Evolutionary conservation across 345 rosid species (phyloP).

Genomic region (Euphorbia peplus): DNA sequence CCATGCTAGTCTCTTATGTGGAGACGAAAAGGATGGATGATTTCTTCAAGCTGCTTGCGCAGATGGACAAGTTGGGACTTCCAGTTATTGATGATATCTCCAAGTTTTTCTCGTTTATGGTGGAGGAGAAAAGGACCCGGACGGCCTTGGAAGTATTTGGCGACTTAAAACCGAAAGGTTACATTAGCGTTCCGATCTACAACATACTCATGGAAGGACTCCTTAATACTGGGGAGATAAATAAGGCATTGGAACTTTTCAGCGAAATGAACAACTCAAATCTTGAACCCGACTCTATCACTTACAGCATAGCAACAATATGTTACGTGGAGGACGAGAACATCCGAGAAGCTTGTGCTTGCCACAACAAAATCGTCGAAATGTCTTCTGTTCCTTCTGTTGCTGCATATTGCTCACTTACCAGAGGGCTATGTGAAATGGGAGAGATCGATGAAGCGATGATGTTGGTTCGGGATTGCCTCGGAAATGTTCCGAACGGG

Average conservation of each 20-base stretch:
- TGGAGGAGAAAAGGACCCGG: slow-evolving; percentile 41
- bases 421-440: slow-evolving; percentile 62
- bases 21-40: slow-evolving; percentile 49
- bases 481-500: slow-evolving; percentile 60
- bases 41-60: slow-evolving; percentile 48
- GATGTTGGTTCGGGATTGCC: slow-evolving; percentile 83
- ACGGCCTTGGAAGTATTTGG: slow-evolving; percentile 62
- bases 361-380: slow-evolving; percentile 71
- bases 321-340: slow-evolving; percentile 56
- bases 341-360: slow-evolving; percentile 56
- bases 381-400: slow-evolving; percentile 64
- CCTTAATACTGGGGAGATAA: slow-evolving; percentile 43
- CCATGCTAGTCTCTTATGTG: slow-evolving; percentile 65
- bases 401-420: slow-evolving; percentile 63
- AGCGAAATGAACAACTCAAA: slow-evolving; percentile 47
- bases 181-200: slow-evolving; percentile 48
- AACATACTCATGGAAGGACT: slow-evolving; percentile 67
- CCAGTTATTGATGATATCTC: slow-evolving; percentile 54
- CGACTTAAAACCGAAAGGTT: slow-evolving; percentile 58
- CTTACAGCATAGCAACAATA: slow-evolving; percentile 50
- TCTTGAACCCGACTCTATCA: slow-evolving; percentile 48
- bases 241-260: slow-evolving; percentile 58
- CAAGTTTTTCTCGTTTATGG: slow-evolving; percentile 52
- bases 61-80: slow-evolving; percentile 53
- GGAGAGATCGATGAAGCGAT: slow-evolving; percentile 84